phyloP scores from a whole-genome alignment of 2,329 filamentous ascomycete species.

The Colletotrichum destructivum region DNA sequence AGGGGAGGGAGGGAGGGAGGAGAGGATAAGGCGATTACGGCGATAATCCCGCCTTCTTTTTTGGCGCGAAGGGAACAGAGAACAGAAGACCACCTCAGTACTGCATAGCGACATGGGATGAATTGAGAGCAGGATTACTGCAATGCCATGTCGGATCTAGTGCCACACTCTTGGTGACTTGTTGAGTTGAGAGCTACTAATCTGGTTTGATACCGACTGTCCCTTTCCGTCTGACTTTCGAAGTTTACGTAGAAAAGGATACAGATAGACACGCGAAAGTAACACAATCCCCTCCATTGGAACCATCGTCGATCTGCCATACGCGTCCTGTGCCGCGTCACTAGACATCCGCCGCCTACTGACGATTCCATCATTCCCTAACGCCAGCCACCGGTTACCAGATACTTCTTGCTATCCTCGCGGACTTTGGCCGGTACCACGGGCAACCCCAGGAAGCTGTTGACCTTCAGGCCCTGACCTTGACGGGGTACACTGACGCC shows the following conservation, averaged over 20 bases:
- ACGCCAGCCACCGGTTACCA: neutral
- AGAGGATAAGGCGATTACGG: conserved; percentile 3
- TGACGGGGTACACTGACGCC: too few species aligned
- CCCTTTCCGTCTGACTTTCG: too few species aligned
- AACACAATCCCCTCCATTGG: neutral
- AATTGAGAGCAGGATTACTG: conserved; percentile 15
- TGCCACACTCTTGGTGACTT: neutral
- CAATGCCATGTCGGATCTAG: neutral
- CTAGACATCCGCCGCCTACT: neutral
- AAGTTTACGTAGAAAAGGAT: neutral
- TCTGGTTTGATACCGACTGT: neutral
- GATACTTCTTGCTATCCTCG: neutral
- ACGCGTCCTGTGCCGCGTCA: neutral
- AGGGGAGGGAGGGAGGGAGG: neutral
- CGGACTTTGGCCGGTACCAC: neutral
- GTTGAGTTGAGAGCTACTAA: too few species aligned
- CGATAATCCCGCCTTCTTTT: neutral
- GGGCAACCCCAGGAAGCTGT: neutral
- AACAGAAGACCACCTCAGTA: neutral
- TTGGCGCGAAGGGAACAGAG: neutral
- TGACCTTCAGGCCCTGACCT: neutral
- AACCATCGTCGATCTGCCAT: neutral
- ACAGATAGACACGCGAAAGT: neutral
- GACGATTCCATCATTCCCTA: neutral
- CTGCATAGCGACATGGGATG: conserved; percentile 15